A percentile compares a stretch with the other conserved stretches of the same genome.
Evolutionary conservation across 129 eudicot species (phyloP).

Genomic region (Artemisia argyi): DNA sequence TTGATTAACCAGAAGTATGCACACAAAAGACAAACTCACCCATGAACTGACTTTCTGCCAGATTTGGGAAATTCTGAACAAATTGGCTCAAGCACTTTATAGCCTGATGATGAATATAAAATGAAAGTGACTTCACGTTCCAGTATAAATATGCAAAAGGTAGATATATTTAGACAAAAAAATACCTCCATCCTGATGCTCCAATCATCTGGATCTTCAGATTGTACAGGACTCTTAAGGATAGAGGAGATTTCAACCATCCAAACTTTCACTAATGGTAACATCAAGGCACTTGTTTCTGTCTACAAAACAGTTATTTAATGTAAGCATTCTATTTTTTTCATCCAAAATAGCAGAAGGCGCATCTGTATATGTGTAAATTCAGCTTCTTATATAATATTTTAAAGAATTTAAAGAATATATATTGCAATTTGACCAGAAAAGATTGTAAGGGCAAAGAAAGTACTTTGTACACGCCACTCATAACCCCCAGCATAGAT

Average conservation of each 20-base stretch:
- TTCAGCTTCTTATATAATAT: no score
- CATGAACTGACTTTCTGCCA: constrained; percentile 69
- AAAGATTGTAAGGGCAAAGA: constrained; percentile 8
- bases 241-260: constrained; percentile 75
- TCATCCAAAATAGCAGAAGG: neutral
- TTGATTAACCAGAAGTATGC: constrained; percentile 10
- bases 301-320: constrained; percentile 36
- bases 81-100: constrained; percentile 92
- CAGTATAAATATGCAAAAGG: constrained; percentile 20
- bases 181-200: constrained; percentile 92
- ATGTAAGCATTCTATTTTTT: constrained; percentile 17
- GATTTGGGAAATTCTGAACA: constrained; percentile 73
- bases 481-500: constrained; percentile 85
- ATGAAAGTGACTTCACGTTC: constrained; percentile 18
- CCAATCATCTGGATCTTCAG: constrained; percentile 99
- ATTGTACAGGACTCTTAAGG: constrained; percentile 66
- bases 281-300: constrained; percentile 73
- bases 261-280: constrained; percentile 81
- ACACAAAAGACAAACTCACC: constrained; percentile 35
- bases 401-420: no score
- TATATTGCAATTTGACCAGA: constrained; percentile 1
- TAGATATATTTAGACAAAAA: constrained; percentile 11
- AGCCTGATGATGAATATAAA: constrained; percentile 49
- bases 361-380: no score
- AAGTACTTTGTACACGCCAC: constrained; percentile 92